Conservation (phyloP, 2,329 filamentous ascomycete genomes). For the Cercospora sp. region DNA sequence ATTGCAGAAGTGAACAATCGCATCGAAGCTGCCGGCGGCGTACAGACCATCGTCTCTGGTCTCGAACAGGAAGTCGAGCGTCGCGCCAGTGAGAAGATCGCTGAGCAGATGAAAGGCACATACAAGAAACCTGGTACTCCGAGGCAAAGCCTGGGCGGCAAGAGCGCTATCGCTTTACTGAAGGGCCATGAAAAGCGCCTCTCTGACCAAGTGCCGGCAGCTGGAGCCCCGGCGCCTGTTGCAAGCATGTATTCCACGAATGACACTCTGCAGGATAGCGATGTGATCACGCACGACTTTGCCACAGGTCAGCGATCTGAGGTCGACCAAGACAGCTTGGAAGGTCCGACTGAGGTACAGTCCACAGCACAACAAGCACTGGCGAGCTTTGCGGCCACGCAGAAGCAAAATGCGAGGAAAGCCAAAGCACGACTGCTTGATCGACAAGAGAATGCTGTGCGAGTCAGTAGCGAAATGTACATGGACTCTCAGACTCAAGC, state of each 20-base stretch:
- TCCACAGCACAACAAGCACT: slow-evolving; percentile 13
- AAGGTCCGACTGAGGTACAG: neutral
- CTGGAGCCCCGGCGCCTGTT: slow-evolving; percentile 18
- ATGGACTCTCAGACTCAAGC: slow-evolving; percentile 5
- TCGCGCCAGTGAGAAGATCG: slow-evolving; percentile 21
- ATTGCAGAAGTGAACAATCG: slow-evolving; percentile 46
- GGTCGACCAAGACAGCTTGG: neutral
- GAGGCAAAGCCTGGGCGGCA: slow-evolving; percentile 24
- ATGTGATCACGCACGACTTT: slow-evolving; percentile 13
- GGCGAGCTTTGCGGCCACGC: slow-evolving; percentile 3
- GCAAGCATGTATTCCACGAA: slow-evolving; percentile 20
- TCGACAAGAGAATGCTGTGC: slow-evolving; percentile 31
- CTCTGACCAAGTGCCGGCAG: slow-evolving; percentile 8
- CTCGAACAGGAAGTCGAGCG: slow-evolving; percentile 37
- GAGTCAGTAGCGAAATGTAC: slow-evolving; percentile 16
- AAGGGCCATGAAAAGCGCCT: slow-evolving; percentile 22
- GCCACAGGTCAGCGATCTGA: slow-evolving; percentile 13
- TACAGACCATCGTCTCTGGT: slow-evolving; percentile 40
- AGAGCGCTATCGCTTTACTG: slow-evolving; percentile 22
- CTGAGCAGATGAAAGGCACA: slow-evolving; percentile 22
- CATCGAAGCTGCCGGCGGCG: slow-evolving; percentile 47
- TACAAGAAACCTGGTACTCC: slow-evolving; percentile 27
- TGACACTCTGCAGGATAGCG: neutral
- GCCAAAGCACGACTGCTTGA: slow-evolving; percentile 24
- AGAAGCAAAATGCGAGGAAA: slow-evolving; percentile 13